These are phyloP conservation scores for Parachaetomium inaequale DNA, from an alignment of 495 filamentous ascomycete species.

Conservation along the genomic window DNA sequence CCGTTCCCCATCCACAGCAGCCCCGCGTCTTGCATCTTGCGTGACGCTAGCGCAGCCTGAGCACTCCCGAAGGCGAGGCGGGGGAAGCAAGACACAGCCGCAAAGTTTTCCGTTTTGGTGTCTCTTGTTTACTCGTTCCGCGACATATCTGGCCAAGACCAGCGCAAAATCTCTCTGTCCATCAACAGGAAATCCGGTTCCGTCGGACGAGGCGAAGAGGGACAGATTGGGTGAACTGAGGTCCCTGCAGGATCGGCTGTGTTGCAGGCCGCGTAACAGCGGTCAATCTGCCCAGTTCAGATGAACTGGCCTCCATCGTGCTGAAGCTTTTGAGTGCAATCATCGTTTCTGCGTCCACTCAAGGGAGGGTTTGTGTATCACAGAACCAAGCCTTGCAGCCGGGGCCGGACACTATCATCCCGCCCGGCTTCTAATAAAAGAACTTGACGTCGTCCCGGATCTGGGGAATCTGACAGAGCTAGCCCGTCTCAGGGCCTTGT, in stretches of 20 bases:
- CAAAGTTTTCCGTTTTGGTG: slow-evolving; percentile 3
- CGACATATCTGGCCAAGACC: slow-evolving; percentile 28
- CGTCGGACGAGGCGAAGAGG: too few species aligned
- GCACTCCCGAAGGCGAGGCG: background rate
- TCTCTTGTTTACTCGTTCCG: slow-evolving; percentile 15
- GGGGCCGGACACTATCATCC: slow-evolving; percentile 14
- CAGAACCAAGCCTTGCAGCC: background rate
- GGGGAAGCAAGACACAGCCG: background rate
- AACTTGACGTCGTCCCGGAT: slow-evolving; percentile 25
- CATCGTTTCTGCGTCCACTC: too few species aligned
- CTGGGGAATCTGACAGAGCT: slow-evolving; percentile 25
- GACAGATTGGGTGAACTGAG: slow-evolving; percentile 8
- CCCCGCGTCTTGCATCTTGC: background rate
- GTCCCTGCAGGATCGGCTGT: slow-evolving; percentile 28
- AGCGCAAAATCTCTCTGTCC: slow-evolving; percentile 21
- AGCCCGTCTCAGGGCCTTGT: slow-evolving; percentile 10
- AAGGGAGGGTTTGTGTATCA: background rate
- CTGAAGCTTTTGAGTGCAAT: too few species aligned
- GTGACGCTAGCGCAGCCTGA: slow-evolving; percentile 5
- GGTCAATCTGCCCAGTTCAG: slow-evolving; percentile 14
- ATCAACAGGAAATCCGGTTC: too few species aligned
- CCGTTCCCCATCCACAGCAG: slow-evolving; percentile 2
- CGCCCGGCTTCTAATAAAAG: slow-evolving; percentile 31
- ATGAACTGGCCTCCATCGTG: slow-evolving; percentile 33
- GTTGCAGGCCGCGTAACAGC: background rate